A percentile compares a stretch with the other conserved stretches of the same genome.
phyloP scores from a whole-genome alignment of 2,329 filamentous ascomycete genomes.

The Aschersonia sp. region DNA sequence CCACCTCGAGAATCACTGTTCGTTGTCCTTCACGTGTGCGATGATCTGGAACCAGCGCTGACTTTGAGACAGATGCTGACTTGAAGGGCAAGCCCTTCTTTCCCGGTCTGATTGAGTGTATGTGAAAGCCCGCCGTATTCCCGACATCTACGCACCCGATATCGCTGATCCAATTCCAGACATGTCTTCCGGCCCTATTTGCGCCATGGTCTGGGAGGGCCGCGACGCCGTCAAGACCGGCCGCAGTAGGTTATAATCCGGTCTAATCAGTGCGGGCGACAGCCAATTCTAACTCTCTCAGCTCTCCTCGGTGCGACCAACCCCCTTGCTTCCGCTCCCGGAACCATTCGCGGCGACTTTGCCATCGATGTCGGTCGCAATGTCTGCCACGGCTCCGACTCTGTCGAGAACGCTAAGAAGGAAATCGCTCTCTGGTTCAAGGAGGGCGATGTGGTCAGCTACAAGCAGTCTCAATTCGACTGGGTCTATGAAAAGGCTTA shows the following conservation, averaged over 20 bases:
- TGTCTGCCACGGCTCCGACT: slow-evolving; percentile 99
- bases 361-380: slow-evolving; percentile 79
- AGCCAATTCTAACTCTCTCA: slow-evolving; percentile 16
- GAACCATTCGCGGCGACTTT: slow-evolving; percentile 94
- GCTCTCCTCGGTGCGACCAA: slow-evolving; percentile 97
- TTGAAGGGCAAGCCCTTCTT: slow-evolving; percentile 94
- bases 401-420: slow-evolving; percentile 98
- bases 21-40: slow-evolving; percentile 13
- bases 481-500: slow-evolving; percentile 94
- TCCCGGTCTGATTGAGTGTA: slow-evolving; percentile 82
- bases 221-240: slow-evolving; percentile 98
- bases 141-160: not conserved
- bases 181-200: slow-evolving; percentile 94
- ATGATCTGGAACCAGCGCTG: slow-evolving; percentile 8
- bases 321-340: slow-evolving; percentile 83
- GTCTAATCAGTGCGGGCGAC: not conserved
- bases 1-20: slow-evolving; percentile 95
- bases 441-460: slow-evolving; percentile 68
- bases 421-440: slow-evolving; percentile 99
- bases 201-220: slow-evolving; percentile 99
- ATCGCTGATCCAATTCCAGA: slow-evolving; percentile 34
- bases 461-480: slow-evolving; percentile 71
- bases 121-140: slow-evolving; percentile 13
- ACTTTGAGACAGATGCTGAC: slow-evolving; percentile 51
- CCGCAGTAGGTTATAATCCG: slow-evolving; percentile 46